Base-by-base conservation (phyloP, 106 monocot genomes). In the Acorus gramineus region DNA sequence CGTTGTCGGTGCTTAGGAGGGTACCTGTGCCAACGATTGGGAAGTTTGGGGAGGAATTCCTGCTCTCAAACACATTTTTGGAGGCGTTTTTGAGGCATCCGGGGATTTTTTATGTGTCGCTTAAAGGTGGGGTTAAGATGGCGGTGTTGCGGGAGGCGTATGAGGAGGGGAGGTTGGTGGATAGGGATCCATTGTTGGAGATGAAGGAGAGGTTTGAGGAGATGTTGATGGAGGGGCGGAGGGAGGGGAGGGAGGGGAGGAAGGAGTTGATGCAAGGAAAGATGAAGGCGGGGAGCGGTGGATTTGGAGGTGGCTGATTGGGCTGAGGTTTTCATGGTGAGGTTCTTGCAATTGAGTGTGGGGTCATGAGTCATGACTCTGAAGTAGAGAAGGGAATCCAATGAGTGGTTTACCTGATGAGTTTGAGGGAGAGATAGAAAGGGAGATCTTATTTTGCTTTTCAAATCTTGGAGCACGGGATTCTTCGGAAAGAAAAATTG, bases 91-190 rank as follows among this genome's bases (percentile, higher is more conserved):
- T 80, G 11, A 72, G 95, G 61, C 90, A 95, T 50, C 77, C 90
- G 0, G 95, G 87, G 51, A 90, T 95, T n/a, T 95, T 95, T 68
- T 95, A 95, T 49, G 71, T 95, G 42, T 95, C 87, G 2, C 60
- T 90, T 7, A 95, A 95, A 72, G 95, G 95, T 0, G 94, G 94
- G 56, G 78, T 90, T 8, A 82, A 95, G 80, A 95, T 89, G 47
- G 84, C 86, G 47, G 67, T 95, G 77, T 76, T 95, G 59, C 77
- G 94, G 73, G 94, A 86, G 66, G 86, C 90, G 0, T 95, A 90
- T 49, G 70, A 47, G 14, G 57, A 73, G 3, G 86, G 90, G 42
- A 79, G 75, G 48, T 71, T 95, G 7, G 72, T 90, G 7, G 94
- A 90, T 57, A 79, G 79, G 65, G 94, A 95, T 66, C 90, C 84